Evolutionary conservation across 2,329 filamentous ascomycete genomes (phyloP).

Genomic region (Intubia oerlemansii): DNA sequence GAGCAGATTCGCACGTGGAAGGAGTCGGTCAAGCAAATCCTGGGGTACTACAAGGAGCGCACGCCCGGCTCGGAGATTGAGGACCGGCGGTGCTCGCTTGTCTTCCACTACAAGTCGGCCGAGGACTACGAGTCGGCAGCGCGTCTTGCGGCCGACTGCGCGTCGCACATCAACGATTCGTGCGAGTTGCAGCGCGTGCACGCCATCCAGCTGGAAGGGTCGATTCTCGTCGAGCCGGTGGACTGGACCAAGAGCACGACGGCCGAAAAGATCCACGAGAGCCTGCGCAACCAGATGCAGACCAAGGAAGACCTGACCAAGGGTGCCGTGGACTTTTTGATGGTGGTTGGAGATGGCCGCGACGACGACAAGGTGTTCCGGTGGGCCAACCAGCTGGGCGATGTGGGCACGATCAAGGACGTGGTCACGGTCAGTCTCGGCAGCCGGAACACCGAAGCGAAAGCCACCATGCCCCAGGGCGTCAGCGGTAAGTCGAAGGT

Average conservation of each 20-base stretch:
- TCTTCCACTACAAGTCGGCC: constrained; percentile 75
- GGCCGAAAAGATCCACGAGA: constrained; percentile 49
- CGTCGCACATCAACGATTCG: constrained; percentile 86
- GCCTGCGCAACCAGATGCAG: constrained; percentile 19
- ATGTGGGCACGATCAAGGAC: constrained; percentile 35
- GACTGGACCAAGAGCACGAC: constrained; percentile 80
- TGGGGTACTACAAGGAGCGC: constrained; percentile 77
- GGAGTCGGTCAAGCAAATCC: constrained; percentile 56
- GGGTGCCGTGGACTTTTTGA: constrained; percentile 47
- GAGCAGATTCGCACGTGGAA: constrained; percentile 61
- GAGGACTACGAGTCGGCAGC: constrained; percentile 56
- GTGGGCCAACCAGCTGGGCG: constrained; percentile 66
- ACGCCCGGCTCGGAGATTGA: constrained; percentile 77
- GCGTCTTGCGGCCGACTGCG: constrained; percentile 72
- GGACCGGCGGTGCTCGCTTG: constrained; percentile 73
- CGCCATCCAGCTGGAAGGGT: constrained; percentile 60
- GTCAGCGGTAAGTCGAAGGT: too few species aligned
- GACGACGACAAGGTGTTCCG: constrained; percentile 88
- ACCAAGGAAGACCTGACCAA: constrained; percentile 11
- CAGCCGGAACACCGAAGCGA: constrained; percentile 71
- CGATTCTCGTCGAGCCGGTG: constrained; percentile 64
- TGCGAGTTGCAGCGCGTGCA: constrained; percentile 69
- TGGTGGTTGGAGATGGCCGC: constrained; percentile 76
- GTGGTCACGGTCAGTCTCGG: constrained; percentile 77
- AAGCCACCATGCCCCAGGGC: constrained; percentile 69